Percentiles rank a stretch among this genome's conserved stretches.
Evolutionary conservation across 2,329 filamentous ascomycete genomes (phyloP).

Genomic region (Ustulina deusta): DNA sequence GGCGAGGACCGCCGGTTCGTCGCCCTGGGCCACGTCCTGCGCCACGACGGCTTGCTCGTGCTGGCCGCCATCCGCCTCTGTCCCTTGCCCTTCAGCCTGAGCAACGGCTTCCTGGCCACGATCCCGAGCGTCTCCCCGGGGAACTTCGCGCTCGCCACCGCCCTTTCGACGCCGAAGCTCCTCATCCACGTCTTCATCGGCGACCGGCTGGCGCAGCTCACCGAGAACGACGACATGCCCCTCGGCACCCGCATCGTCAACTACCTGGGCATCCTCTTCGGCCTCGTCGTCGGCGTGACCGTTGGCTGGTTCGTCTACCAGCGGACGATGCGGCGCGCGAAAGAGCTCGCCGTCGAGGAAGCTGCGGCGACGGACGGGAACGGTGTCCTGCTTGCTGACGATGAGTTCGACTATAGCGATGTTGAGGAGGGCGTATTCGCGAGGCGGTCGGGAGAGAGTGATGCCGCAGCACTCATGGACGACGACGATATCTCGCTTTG

Average conservation of each 20-base stretch:
- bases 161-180: constrained; percentile 85
- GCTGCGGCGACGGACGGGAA: constrained; percentile 23
- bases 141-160: constrained; percentile 84
- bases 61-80: constrained; percentile 93
- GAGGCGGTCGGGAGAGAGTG: constrained; percentile 55
- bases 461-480: constrained; percentile 66
- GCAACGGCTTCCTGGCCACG: constrained; percentile 93
- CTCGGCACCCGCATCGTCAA: constrained; percentile 81
- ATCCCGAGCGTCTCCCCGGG: constrained; percentile 86
- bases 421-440: constrained; percentile 57
- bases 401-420: constrained; percentile 55
- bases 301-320: constrained; percentile 90
- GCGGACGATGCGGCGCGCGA: constrained; percentile 72
- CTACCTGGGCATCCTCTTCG: constrained; percentile 82
- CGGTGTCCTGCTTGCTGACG: constrained; percentile 11
- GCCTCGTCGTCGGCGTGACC: constrained; percentile 75
- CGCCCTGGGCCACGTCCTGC: constrained; percentile 86
- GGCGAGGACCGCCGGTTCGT: constrained; percentile 88
- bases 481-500: constrained; percentile 71
- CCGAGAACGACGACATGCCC: constrained; percentile 88
- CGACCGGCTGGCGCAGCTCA: constrained; percentile 81
- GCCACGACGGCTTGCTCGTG: constrained; percentile 89
- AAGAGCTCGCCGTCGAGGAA: constrained; percentile 65
- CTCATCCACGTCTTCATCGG: constrained; percentile 95
- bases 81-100: constrained; percentile 90